Conservation (phyloP, 2,329 filamentous ascomycete species). For the Teratosphaeria zuluensis region DNA sequence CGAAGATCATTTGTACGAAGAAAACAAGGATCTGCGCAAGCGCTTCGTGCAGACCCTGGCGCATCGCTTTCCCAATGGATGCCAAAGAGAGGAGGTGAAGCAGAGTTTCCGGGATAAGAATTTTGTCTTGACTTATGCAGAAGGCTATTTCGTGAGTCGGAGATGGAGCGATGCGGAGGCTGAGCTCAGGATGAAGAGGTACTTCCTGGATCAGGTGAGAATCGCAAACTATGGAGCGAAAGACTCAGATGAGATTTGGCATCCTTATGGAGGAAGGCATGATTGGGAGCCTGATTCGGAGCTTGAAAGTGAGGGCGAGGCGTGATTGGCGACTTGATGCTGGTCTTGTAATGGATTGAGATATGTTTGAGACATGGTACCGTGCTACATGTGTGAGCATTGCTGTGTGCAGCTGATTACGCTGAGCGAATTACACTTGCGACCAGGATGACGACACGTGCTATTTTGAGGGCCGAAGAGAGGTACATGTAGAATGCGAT, state of each 20-base stretch:
- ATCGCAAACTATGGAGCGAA: neutral
- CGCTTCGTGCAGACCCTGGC: constrained; percentile 3
- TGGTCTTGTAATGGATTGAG: no score
- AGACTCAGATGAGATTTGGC: neutral
- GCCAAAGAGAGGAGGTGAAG: neutral
- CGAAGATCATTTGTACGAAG: neutral
- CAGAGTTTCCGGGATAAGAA: constrained; percentile 6
- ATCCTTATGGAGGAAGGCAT: neutral
- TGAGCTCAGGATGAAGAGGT: neutral
- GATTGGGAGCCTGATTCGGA: constrained; percentile 1
- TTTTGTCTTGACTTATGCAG: neutral
- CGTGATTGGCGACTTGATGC: no score
- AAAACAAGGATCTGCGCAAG: constrained; percentile 8
- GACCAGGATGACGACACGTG: no score
- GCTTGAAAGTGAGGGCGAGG: neutral
- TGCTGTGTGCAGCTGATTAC: no score
- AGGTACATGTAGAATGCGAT: no score
- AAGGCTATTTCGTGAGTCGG: neutral
- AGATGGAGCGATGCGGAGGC: neutral
- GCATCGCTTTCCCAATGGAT: neutral
- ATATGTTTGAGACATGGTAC: no score
- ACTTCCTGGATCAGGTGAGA: neutral
- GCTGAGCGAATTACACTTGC: no score
- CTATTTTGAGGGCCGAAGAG: no score
- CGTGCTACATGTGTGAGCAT: no score